A percentile compares a stretch with the other conserved stretches of the same genome.
Conservation (phyloP, 768 basidiomycete species). For the Kwoniella sp. region DNA sequence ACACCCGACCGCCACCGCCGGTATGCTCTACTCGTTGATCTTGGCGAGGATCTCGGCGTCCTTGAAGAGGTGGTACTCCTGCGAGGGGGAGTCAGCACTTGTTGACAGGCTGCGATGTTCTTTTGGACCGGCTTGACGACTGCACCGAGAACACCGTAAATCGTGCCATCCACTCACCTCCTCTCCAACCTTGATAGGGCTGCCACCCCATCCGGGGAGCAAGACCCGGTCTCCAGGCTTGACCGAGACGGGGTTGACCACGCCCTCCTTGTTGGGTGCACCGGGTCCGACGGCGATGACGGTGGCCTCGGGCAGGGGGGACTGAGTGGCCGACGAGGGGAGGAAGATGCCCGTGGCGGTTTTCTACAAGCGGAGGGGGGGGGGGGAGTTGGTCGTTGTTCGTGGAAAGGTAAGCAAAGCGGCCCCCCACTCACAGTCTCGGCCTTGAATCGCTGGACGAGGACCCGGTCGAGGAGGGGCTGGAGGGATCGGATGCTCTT, state of each 20-base stretch:
- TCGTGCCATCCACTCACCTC: constrained; percentile 66
- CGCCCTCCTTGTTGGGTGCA: constrained; percentile 79
- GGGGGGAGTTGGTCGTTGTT: not conserved
- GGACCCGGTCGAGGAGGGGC: constrained; percentile 90
- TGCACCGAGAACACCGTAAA: too few relatives aligned
- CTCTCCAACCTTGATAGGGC: constrained; percentile 90
- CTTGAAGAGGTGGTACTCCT: constrained; percentile 95
- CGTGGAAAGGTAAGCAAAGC: too few relatives aligned
- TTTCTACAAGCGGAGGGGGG: constrained; percentile 60
- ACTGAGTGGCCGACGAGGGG: constrained; percentile 78
- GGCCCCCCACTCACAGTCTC: constrained; percentile 66
- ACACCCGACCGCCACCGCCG: too few relatives aligned
- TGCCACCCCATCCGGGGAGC: constrained; percentile 94
- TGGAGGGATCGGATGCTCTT: constrained; percentile 86
- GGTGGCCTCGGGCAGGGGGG: constrained; percentile 90
- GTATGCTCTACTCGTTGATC: constrained; percentile 91
- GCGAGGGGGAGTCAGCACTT: constrained; percentile 1
- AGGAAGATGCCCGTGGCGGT: constrained; percentile 95
- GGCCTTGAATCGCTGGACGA: constrained; percentile 95
- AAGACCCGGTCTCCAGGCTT: constrained; percentile 88
- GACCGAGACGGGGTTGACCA: constrained; percentile 67
- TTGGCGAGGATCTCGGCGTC: constrained; percentile 94
- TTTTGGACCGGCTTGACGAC: too few relatives aligned
- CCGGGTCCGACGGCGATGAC: constrained; percentile 95
- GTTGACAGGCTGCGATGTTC: too few relatives aligned